These are phyloP conservation scores for Botrytis pseudocinerea DNA, from an alignment of 2,329 filamentous ascomycete species.

Conservation along the genomic window DNA sequence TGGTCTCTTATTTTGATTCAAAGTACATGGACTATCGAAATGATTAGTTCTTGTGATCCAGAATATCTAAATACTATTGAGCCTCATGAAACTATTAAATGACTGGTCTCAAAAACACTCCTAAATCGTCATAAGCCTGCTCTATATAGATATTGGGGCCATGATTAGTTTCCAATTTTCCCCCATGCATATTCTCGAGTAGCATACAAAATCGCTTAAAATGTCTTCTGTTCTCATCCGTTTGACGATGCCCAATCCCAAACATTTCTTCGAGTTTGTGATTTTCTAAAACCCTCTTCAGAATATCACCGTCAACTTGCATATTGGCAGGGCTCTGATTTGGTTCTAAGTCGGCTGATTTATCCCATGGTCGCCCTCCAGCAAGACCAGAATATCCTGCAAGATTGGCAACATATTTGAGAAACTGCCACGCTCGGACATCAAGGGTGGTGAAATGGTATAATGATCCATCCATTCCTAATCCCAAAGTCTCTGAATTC, in stretches of 20 bases:
- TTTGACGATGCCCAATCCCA: conserved; percentile 23
- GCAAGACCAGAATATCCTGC: conserved; percentile 51
- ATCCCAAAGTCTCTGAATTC: conserved; percentile 56
- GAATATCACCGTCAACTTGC: conserved; percentile 68
- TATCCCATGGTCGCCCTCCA: conserved; percentile 50
- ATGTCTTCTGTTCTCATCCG: conserved; percentile 21
- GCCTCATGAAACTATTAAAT: conserved; percentile 42
- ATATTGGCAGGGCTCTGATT: conserved; percentile 48
- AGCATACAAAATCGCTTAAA: conserved; percentile 48
- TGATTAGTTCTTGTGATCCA: not conserved
- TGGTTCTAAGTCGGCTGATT: conserved; percentile 42
- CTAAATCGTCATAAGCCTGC: conserved; percentile 55
- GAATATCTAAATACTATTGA: not conserved
- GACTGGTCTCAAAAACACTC: conserved; percentile 53
- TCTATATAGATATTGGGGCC: conserved; percentile 45
- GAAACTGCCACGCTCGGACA: conserved; percentile 62
- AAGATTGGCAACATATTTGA: conserved; percentile 73
- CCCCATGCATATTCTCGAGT: conserved; percentile 52
- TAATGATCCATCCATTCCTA: conserved; percentile 68
- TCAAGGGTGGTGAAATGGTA: conserved; percentile 69
- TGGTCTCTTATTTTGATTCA: not conserved
- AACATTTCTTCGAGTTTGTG: conserved; percentile 49
- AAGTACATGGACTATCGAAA: not conserved
- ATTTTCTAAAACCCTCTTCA: conserved; percentile 54
- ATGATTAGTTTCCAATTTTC: conserved; percentile 40